These are phyloP conservation scores for Sporothrix brasiliensis DNA, from an alignment of 2,329 filamentous ascomycete species.

Conservation along the genomic window DNA sequence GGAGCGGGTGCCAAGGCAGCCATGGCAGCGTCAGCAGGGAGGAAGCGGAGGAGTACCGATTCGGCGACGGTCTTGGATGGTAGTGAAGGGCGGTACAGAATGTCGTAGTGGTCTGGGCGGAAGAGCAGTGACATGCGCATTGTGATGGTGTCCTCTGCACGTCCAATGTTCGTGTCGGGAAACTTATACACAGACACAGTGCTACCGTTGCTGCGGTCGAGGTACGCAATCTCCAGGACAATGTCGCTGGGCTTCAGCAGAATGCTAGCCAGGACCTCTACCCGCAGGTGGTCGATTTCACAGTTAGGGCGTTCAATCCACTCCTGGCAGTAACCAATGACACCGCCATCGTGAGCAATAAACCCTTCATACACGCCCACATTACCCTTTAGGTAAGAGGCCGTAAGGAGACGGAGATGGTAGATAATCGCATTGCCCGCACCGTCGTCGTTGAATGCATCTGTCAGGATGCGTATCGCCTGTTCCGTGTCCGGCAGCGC, in stretches of 20 bases:
- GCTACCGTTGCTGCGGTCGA: constrained; percentile 80
- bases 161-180: constrained; percentile 56
- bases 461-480: constrained; percentile 57
- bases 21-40: constrained; percentile 6
- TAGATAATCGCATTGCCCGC: constrained; percentile 78
- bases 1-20: neutral
- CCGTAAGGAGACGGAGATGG: constrained; percentile 79
- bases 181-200: constrained; percentile 73
- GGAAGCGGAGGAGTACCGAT: constrained; percentile 20
- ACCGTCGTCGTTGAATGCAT: constrained; percentile 72
- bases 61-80: constrained; percentile 18
- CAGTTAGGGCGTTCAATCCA: constrained; percentile 73
- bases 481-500: constrained; percentile 63
- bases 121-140: constrained; percentile 63
- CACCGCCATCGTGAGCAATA: constrained; percentile 59
- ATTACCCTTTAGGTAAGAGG: constrained; percentile 80
- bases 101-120: constrained; percentile 87
- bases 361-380: constrained; percentile 71
- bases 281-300: constrained; percentile 89
- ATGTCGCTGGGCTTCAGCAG: constrained; percentile 79
- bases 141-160: constrained; percentile 49
- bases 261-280: constrained; percentile 75
- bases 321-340: constrained; percentile 69
- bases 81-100: constrained; percentile 65
- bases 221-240: constrained; percentile 83